These are phyloP conservation scores for Hymenoscyphus linearis DNA, from an alignment of 2,329 filamentous ascomycete genomes.

Conservation along the genomic window DNA sequence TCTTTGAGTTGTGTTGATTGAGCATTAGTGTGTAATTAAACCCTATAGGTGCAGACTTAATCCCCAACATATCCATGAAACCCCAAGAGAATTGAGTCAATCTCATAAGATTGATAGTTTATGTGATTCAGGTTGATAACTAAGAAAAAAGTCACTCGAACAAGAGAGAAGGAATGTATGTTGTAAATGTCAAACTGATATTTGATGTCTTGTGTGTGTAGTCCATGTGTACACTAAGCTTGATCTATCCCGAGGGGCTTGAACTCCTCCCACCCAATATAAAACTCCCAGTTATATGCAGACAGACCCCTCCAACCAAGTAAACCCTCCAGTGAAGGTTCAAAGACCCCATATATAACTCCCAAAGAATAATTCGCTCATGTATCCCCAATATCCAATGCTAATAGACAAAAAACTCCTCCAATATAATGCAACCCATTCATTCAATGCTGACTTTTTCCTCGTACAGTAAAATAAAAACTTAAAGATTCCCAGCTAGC, in stretches of 20 bases:
- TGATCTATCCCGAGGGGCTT: background rate
- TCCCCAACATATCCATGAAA: no score
- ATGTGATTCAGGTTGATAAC: no score
- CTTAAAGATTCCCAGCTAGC: background rate
- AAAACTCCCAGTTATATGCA: background rate
- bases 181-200: background rate
- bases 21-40: no score
- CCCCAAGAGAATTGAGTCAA: no score
- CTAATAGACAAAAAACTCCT: background rate
- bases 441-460: background rate
- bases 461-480: no score
- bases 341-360: background rate
- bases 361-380: background rate
- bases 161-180: no score
- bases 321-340: background rate
- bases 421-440: background rate
- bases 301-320: background rate
- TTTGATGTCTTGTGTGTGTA: background rate
- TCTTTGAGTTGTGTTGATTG: no score
- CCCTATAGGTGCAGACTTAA: no score
- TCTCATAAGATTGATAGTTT: no score
- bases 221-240: background rate
- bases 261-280: background rate
- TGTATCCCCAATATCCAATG: background rate
- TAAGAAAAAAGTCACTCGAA: no score